phyloP scores from a whole-genome alignment of 1,139 yeast species.

The Meyerozyma carpophila region DNA sequence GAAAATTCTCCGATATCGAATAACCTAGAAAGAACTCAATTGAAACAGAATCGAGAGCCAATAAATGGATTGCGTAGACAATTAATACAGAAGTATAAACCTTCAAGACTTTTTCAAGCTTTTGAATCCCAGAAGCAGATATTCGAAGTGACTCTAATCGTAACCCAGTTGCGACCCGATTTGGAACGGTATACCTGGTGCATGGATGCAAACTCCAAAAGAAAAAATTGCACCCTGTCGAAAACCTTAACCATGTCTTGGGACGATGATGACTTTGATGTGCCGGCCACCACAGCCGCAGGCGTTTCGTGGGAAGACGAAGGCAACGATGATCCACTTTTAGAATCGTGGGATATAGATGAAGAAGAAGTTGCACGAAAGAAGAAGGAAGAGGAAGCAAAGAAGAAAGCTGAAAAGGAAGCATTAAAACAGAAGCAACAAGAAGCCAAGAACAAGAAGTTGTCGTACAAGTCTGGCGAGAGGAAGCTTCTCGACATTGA shows the following conservation, averaged over 20 bases:
- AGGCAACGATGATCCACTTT: conserved; percentile 66
- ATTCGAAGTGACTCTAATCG: too few species aligned
- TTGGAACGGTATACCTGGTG: neutral
- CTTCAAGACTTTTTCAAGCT: too few species aligned
- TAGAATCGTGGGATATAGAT: conserved; percentile 83
- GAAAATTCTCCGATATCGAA: too few species aligned
- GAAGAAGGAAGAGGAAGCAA: conserved; percentile 35
- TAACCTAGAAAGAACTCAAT: too few species aligned
- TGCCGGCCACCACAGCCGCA: conserved; percentile 47
- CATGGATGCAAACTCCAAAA: neutral
- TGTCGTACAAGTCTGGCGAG: conserved; percentile 25
- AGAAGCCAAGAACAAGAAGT: conserved; percentile 27
- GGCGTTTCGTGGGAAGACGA: conserved; percentile 80
- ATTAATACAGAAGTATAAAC: too few species aligned
- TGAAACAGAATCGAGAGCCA: too few species aligned
- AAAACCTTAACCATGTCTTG: conserved; percentile 31
- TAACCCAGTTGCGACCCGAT: too few species aligned
- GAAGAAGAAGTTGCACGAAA: conserved; percentile 55
- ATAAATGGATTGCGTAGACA: too few species aligned
- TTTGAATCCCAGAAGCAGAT: too few species aligned
- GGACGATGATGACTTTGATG: conserved; percentile 91
- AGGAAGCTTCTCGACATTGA: conserved; percentile 49
- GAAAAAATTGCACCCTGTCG: neutral
- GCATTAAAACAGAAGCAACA: conserved; percentile 37
- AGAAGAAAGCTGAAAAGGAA: conserved; percentile 36